A percentile compares a stretch with the other conserved stretches of the same genome.
These are phyloP conservation scores for Salinomyces thailandicus DNA, from an alignment of 2,329 filamentous ascomycete genomes.

Conservation along the genomic window DNA sequence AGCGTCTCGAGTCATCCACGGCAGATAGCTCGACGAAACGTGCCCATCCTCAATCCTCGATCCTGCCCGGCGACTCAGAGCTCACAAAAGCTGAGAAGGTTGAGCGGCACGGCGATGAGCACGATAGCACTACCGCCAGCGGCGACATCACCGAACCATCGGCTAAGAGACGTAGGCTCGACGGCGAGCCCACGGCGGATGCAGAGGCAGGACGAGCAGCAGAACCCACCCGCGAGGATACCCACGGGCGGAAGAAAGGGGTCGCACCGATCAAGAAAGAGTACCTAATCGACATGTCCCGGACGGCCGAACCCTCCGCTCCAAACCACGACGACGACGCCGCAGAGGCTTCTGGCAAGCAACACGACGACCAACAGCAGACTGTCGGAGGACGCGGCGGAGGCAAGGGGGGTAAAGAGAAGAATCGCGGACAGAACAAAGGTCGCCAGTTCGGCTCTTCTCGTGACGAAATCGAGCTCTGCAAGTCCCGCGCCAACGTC, in stretches of 20 bases:
- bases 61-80: slow-evolving; percentile 27
- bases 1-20: slow-evolving; percentile 2
- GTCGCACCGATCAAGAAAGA: slow-evolving; percentile 64
- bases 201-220: slow-evolving; percentile 9
- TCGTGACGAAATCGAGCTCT: slow-evolving; percentile 65
- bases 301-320: slow-evolving; percentile 5
- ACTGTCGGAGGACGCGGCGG: slow-evolving; percentile 5
- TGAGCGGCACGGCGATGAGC: slow-evolving; percentile 23
- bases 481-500: slow-evolving; percentile 58
- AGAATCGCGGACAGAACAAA: slow-evolving; percentile 69
- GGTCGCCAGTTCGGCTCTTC: slow-evolving; percentile 71
- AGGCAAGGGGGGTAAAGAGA: slow-evolving; percentile 34
- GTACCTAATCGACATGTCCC: slow-evolving; percentile 36
- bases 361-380: slow-evolving; percentile 24
- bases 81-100: slow-evolving; percentile 32
- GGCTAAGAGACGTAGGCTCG: slow-evolving; percentile 30
- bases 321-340: slow-evolving; percentile 24
- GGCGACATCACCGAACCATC: slow-evolving; percentile 26
- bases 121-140: slow-evolving; percentile 7
- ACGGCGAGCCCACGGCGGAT: slow-evolving; percentile 10
- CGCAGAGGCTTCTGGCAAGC: slow-evolving; percentile 41
- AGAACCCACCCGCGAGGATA: slow-evolving; percentile 17
- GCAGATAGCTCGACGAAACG: slow-evolving; percentile 9
- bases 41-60: slow-evolving; percentile 26
- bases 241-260: slow-evolving; percentile 38